These are phyloP conservation scores for Begonia loranthoides DNA, from an alignment of 306 rosid species.

Conservation along the genomic window DNA sequence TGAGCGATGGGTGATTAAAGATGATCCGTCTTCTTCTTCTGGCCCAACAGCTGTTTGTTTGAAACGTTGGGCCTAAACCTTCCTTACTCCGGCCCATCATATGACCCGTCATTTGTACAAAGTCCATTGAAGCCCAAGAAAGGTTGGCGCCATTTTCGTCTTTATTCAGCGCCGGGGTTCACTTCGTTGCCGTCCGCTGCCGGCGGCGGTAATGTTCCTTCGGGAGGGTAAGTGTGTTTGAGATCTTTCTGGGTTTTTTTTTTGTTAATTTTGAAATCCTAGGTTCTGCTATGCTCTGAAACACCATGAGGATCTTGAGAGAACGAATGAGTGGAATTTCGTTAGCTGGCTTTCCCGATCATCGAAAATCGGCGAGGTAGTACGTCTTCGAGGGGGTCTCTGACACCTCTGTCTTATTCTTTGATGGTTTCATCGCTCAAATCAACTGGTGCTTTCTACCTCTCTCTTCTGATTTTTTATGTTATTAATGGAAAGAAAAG, in stretches of 20 bases:
- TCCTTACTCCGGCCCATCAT: too few species aligned
- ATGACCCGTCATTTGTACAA: too few species aligned
- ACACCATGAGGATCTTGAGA: background rate
- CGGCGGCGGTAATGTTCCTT: background rate
- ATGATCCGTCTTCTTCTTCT: too few species aligned
- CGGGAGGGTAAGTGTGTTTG: background rate
- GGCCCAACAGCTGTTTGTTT: too few species aligned
- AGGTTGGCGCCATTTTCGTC: too few species aligned
- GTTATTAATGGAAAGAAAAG: background rate
- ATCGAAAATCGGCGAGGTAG: slow-evolving; percentile 73
- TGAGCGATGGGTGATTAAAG: too few species aligned
- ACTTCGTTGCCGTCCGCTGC: background rate
- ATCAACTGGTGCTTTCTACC: slow-evolving; percentile 56
- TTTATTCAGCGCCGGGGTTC: background rate
- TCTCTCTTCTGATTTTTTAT: background rate
- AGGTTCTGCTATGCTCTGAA: background rate
- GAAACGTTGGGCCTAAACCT: too few species aligned
- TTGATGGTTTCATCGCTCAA: slow-evolving; percentile 94
- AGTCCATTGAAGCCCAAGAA: too few species aligned
- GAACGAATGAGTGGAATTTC: slow-evolving; percentile 44
- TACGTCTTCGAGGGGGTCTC: slow-evolving; percentile 81
- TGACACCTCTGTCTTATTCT: slow-evolving; percentile 84
- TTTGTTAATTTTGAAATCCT: slow-evolving; percentile 1
- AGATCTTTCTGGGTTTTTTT: background rate
- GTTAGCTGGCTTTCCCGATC: slow-evolving; percentile 70